phyloP scores from a whole-genome alignment of 2,329 filamentous ascomycete genomes.

The Fusarium bactridioides region DNA sequence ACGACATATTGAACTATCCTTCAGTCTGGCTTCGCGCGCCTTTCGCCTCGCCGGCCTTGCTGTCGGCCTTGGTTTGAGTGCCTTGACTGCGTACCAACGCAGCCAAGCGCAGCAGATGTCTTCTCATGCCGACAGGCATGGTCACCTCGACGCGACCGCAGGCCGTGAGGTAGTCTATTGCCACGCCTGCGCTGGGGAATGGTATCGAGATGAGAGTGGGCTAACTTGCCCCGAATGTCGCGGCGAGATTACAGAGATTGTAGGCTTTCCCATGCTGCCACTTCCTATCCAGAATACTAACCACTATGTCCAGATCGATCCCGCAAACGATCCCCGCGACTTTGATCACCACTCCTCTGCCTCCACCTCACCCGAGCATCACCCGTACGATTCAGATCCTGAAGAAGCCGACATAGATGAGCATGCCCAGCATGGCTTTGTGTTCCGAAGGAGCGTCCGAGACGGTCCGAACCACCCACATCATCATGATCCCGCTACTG shows the following conservation, averaged over 20 bases:
- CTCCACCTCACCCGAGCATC: constrained; percentile 44
- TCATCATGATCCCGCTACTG: constrained; percentile 45
- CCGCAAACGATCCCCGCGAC: constrained; percentile 69
- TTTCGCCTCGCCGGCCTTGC: constrained; percentile 63
- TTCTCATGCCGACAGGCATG: constrained; percentile 38
- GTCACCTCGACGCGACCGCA: constrained; percentile 59
- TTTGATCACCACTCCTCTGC: constrained; percentile 41
- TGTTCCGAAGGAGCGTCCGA: constrained; percentile 49
- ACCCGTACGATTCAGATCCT: constrained; percentile 58
- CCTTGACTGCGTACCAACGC: constrained; percentile 62
- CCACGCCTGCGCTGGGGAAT: constrained; percentile 81
- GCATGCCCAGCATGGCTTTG: constrained; percentile 54
- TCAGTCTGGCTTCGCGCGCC: constrained; percentile 64
- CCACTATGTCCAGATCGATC: constrained; percentile 54
- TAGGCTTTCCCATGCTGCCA: constrained; percentile 55
- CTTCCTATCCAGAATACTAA: constrained; percentile 16
- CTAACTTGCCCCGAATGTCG: constrained; percentile 80
- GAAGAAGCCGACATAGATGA: constrained; percentile 68
- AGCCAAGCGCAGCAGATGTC: constrained; percentile 54
- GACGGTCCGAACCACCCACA: constrained; percentile 34
- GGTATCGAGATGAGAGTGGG: constrained; percentile 75
- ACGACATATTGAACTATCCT: constrained; percentile 25
- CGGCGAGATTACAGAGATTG: constrained; percentile 85
- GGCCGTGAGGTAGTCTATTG: constrained; percentile 82
- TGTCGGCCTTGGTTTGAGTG: constrained; percentile 66